Evolutionary conservation across 306 rosid species (phyloP).

Genomic region (Adenanthera pavonina): DNA sequence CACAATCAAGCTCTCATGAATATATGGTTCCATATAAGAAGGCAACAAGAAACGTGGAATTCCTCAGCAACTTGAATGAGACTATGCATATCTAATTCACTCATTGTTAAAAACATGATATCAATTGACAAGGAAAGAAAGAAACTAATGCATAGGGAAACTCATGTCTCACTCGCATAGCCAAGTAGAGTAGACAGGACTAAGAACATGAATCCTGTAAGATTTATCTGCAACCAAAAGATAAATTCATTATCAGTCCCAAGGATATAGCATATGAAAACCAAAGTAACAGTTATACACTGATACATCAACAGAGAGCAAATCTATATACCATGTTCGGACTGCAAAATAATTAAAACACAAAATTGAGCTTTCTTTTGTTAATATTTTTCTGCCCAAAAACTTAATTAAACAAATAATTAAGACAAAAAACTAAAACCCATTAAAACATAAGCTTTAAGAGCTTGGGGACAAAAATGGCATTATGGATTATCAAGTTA

Average conservation of each 20-base stretch:
- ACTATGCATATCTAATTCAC: not conserved
- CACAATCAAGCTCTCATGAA: not conserved
- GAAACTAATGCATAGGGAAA: constrained; percentile 18
- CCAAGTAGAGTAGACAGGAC: constrained; percentile 84
- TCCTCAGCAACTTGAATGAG: constrained; percentile 22
- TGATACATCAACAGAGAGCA: constrained; percentile 31
- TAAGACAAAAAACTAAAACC: too few species aligned
- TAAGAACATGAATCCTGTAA: constrained; percentile 83
- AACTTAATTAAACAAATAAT: too few species aligned
- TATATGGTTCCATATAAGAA: constrained; percentile 26
- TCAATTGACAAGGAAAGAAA: constrained; percentile 20
- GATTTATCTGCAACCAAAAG: constrained; percentile 74
- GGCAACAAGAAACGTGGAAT: constrained; percentile 17
- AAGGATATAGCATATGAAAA: constrained; percentile 26
- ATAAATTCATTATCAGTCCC: constrained; percentile 36
- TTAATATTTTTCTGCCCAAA: too few species aligned
- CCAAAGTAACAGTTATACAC: constrained; percentile 29
- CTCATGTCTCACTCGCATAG: constrained; percentile 67
- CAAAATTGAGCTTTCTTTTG: too few species aligned
- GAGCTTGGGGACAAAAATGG: too few species aligned
- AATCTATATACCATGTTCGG: constrained; percentile 89
- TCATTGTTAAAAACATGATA: constrained; percentile 18
- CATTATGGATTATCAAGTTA: too few species aligned
- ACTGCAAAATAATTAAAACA: constrained; percentile 58
- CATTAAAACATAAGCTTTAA: too few species aligned